These are phyloP conservation scores for Aulographum hederae DNA, from an alignment of 2,329 filamentous ascomycete species.

Conservation along the genomic window DNA sequence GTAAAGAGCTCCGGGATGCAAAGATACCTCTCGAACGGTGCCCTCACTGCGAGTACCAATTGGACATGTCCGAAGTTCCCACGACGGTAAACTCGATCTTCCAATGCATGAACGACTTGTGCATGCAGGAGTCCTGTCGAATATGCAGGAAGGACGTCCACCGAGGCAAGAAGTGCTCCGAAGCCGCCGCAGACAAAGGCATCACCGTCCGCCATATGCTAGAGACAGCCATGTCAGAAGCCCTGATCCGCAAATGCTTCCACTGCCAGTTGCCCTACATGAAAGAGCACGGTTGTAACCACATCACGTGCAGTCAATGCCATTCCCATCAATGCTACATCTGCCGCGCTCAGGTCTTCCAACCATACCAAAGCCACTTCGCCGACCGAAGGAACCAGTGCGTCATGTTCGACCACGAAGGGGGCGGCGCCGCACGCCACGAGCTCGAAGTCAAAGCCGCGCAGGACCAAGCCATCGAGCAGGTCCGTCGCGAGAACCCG, in stretches of 20 bases:
- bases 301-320: slow-evolving; percentile 67
- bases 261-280: slow-evolving; percentile 56
- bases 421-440: no score
- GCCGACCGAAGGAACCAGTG: no score
- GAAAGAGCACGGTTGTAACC: slow-evolving; percentile 67
- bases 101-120: slow-evolving; percentile 47
- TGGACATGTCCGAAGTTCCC: not conserved
- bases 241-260: slow-evolving; percentile 57
- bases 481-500: slow-evolving; percentile 40
- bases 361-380: no score
- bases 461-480: no score
- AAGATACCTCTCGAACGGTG: no score
- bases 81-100: slow-evolving; percentile 25
- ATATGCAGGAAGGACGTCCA: slow-evolving; percentile 53
- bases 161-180: slow-evolving; percentile 52
- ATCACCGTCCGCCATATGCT: slow-evolving; percentile 46
- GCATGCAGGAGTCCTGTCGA: slow-evolving; percentile 31
- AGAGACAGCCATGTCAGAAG: slow-evolving; percentile 71
- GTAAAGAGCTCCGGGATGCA: no score
- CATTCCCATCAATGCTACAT: no score
- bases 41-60: no score
- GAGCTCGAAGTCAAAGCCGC: no score
- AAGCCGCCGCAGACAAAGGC: slow-evolving; percentile 40
- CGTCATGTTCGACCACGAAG: no score
- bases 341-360: no score